Conservation (phyloP, 192 early-diverging fungal genomes). For the Coemansia sp. region DNA sequence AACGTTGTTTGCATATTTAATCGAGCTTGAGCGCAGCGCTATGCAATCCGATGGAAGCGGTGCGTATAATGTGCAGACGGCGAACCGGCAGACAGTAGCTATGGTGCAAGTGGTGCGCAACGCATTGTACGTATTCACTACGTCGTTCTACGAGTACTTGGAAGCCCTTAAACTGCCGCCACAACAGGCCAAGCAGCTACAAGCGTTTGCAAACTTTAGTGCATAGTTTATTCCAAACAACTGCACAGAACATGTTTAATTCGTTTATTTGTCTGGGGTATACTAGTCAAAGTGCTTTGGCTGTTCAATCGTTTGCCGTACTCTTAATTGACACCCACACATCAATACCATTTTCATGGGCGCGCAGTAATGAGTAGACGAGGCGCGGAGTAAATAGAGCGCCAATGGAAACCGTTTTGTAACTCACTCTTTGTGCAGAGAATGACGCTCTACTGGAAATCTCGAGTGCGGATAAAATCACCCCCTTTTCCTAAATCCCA, state of each 20-base stretch:
- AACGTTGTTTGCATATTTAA: constrained; percentile 32
- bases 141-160: constrained; percentile 43
- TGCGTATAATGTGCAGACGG: constrained; percentile 26
- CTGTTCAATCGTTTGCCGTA: not conserved
- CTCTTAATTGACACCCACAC: too few relatives aligned
- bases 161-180: constrained; percentile 44
- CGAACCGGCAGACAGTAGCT: constrained; percentile 35
- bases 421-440: not conserved
- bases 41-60: constrained; percentile 6
- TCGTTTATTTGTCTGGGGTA: not conserved
- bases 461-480: not conserved
- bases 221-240: constrained; percentile 12
- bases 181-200: constrained; percentile 29
- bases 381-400: not conserved
- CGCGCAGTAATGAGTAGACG: not conserved
- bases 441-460: not conserved
- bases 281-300: not conserved
- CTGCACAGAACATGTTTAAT: too few relatives aligned
- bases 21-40: constrained; percentile 32
- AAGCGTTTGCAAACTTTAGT: constrained; percentile 49
- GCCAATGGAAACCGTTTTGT: not conserved
- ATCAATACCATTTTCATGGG: too few relatives aligned
- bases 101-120: constrained; percentile 50
- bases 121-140: constrained; percentile 37
- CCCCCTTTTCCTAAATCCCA: not conserved